Evolutionary conservation across 192 early-diverging fungal genomes (phyloP), one percentile per base, ranked within the genome.

Genomic region (Dissophora globulifera): DNA sequence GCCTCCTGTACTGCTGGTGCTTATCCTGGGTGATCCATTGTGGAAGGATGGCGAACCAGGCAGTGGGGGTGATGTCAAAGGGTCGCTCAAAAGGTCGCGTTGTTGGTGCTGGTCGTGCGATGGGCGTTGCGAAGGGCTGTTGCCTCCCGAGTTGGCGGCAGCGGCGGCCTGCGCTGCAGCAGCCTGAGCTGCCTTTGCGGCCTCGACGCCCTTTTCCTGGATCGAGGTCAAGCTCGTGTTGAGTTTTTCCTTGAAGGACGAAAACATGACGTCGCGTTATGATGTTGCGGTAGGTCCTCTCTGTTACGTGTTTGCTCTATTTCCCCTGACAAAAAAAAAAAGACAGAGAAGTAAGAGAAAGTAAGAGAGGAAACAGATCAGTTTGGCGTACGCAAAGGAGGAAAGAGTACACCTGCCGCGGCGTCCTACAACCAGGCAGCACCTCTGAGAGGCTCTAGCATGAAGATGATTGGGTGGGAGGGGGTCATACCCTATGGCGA

Each of bases 161-260:
- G 16, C 19, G 26, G 49, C 50, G 33, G 49, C 61, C n/a, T 62
- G 31, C 6, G 50, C 42, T 22, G 69, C 52, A 32, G 69, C 69
- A 23, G 58, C 52, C 25, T 59, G 57, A 15, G 60, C 69, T 6
- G 72, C 72, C 20, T 63, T 63, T 31, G 63, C 72, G 16, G 72
- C 72, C 10, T 65, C 72, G 20, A 60, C 32, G 22, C 61, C 52
- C 38, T 76, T 76, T 56, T 76, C 72, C 29, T 76, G 72, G 29
- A 76, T 76, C 42, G 70, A 75, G 33, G 54, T 75, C 50, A 75
- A 65, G 62, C 70, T 22, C 50, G 72, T 76, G 38, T 76, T 76
- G 49, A 76, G 57, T 47, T 67, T 76, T 55, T 67, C 72, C 62
- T 76, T 76, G 58, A 76, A 61, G 31, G 62, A 67, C 16, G 72